Evolutionary conservation across 192 early-diverging fungal genomes (phyloP), one percentile per base, ranked within the genome.

Genomic region (Rhizophagus sp.): DNA sequence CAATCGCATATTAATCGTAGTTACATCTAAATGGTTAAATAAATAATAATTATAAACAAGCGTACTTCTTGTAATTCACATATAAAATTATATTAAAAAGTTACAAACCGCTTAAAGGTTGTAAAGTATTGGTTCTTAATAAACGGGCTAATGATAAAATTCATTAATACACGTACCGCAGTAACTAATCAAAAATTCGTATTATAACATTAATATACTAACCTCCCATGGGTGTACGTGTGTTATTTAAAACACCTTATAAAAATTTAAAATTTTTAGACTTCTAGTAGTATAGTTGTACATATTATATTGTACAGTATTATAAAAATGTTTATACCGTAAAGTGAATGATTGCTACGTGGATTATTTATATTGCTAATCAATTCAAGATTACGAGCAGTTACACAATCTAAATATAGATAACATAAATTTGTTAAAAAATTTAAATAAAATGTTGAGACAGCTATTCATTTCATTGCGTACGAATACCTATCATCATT

Each of bases 61-160:
- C 4, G 1, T 15, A 17, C n/a, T 30, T 2, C 0, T 5, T 50
- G 9, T 12, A 17, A 78, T n/a, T 64, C 12, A 36, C 4, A 15
- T 13, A 22, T 50, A 34, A 34, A 25, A 76, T 27, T 50, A 41
- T 7, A 41, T 41, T 41, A 41, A 41, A 41, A 41, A 0, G n/a
- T n/a, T 41, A 81, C 41, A 70, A 80, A 85, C 84, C 85, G 17
- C 64, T 89, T 3, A 82, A 75, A 19, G 95, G 96, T 81, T 96
- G 94, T 22, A 97, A 72, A 13, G 96, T 92, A 82, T 89, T 95
- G 44, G 89, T 87, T 6, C 93, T 89, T 36, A 97, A 85, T 22
- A 96, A 79, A 4, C 94, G 88, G 19, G 89, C 83, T 30, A 84
- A 86, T 81, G 81, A 83, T 62, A 78, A 80, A 34, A 82, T 83